Evolutionary conservation across 2,329 filamentous ascomycete species (phyloP).

Genomic region (Phialophora macrospora): DNA sequence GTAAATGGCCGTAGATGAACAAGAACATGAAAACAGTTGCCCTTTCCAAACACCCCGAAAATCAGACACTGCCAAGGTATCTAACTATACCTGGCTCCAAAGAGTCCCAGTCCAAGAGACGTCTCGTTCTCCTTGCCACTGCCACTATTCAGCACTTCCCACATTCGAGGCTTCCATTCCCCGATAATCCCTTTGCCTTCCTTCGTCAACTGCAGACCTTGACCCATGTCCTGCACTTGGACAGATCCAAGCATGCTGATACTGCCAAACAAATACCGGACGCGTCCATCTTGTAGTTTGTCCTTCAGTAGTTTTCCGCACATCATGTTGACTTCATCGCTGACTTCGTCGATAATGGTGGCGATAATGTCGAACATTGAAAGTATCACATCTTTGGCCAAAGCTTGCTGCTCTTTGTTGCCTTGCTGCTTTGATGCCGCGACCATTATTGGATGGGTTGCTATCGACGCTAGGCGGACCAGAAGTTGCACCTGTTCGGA

Average conservation of each 20-base stretch:
- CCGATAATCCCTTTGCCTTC: conserved; percentile 35
- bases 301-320: conserved; percentile 52
- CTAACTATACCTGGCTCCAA: conserved; percentile 33
- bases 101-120: conserved; percentile 38
- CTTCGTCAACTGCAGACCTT: conserved; percentile 36
- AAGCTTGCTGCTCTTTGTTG: conserved; percentile 26
- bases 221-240: conserved; percentile 32
- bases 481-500: conserved; percentile 36
- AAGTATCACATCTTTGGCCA: conserved; percentile 29
- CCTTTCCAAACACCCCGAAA: not conserved
- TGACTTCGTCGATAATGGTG: conserved; percentile 51
- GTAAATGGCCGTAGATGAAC: conserved; percentile 5
- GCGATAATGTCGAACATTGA: conserved; percentile 53
- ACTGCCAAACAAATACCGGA: conserved; percentile 36
- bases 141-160: conserved; percentile 39
- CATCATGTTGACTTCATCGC: conserved; percentile 51
- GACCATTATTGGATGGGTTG: conserved; percentile 43
- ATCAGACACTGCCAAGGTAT: not conserved
- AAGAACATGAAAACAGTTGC: not conserved
- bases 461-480: conserved; percentile 39
- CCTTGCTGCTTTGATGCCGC: conserved; percentile 34
- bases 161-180: conserved; percentile 39
- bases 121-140: conserved; percentile 38
- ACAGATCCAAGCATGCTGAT: conserved; percentile 34
- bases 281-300: conserved; percentile 33